Percentiles rank a stretch among this genome's conserved stretches.
These are phyloP conservation scores for Scheffersomyces stipitis DNA, from an alignment of 805 yeast genomes.

Conservation along the genomic window DNA sequence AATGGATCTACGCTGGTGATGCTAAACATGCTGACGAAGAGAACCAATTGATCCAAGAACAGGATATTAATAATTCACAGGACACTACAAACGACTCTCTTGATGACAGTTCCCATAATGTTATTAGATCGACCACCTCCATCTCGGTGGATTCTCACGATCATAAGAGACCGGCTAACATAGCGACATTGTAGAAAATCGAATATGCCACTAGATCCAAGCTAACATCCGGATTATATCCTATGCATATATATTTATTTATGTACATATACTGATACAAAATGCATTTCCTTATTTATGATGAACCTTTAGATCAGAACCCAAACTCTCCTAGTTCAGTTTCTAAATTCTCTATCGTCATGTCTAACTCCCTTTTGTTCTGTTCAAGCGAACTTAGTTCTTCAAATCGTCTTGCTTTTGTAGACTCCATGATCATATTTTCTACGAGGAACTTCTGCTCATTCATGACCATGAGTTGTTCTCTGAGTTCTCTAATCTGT, in stretches of 20 bases:
- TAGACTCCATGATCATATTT: conserved; percentile 60
- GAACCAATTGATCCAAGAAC: conserved; percentile 3
- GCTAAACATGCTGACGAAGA: conserved; percentile 14
- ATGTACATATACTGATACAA: too few species aligned
- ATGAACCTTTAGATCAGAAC: too few species aligned
- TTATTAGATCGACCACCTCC: background rate
- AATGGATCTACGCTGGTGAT: conserved; percentile 59
- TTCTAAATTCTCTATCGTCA: conserved; percentile 48
- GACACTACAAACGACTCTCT: background rate
- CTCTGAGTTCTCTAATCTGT: conserved; percentile 60
- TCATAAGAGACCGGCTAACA: background rate
- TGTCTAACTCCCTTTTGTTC: conserved; percentile 57
- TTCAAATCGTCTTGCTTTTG: conserved; percentile 70
- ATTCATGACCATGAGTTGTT: conserved; percentile 79
- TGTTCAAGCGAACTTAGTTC: conserved; percentile 61
- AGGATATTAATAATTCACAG: background rate
- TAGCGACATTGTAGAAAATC: background rate
- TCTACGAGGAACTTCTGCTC: conserved; percentile 79
- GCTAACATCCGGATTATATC: too few species aligned
- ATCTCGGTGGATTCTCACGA: background rate
- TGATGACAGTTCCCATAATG: background rate
- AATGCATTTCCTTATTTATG: too few species aligned
- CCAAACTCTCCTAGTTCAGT: conserved; percentile 54
- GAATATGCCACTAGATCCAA: too few species aligned
- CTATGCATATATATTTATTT: too few species aligned